Conservation (phyloP, 495 filamentous ascomycete species). For the Aspergillus asperescens region DNA sequence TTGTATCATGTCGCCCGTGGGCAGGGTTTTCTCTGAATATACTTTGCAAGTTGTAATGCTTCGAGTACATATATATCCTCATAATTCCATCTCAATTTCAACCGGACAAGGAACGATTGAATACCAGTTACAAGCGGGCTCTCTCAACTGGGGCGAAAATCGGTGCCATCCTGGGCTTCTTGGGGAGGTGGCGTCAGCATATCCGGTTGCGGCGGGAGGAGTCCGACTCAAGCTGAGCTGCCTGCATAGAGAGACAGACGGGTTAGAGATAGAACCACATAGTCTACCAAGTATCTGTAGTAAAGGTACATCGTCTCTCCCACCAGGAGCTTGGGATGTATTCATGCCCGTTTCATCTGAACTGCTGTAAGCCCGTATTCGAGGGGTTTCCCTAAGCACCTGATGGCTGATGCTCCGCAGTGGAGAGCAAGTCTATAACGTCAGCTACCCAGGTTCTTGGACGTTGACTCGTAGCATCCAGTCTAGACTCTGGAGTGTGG, state of each 20-base stretch:
- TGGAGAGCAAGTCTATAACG: neutral
- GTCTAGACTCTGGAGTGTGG: neutral
- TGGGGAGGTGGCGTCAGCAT: no score
- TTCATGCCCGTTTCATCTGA: neutral
- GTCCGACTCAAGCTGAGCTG: no score
- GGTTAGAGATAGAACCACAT: no score
- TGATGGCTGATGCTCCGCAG: slow-evolving; percentile 5
- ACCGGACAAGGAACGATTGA: no score
- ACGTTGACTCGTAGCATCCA: neutral
- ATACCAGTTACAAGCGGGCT: neutral
- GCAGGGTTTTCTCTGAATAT: slow-evolving; percentile 1
- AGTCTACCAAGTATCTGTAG: no score
- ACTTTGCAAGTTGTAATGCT: slow-evolving; percentile 3
- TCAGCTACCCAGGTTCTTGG: neutral
- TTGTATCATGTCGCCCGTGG: slow-evolving; percentile 7
- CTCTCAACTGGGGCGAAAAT: no score
- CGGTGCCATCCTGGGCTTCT: no score
- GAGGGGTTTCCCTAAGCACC: neutral
- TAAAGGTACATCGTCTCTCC: no score
- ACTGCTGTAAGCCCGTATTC: neutral
- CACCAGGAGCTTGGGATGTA: no score
- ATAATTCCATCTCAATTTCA: neutral
- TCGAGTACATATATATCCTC: slow-evolving; percentile 10
- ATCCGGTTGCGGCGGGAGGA: no score
- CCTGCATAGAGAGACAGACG: no score